A percentile compares a stretch with the other conserved stretches of the same genome.
These are phyloP conservation scores for Saturnispora hagleri DNA, from an alignment of 805 yeast species.

Conservation along the genomic window DNA sequence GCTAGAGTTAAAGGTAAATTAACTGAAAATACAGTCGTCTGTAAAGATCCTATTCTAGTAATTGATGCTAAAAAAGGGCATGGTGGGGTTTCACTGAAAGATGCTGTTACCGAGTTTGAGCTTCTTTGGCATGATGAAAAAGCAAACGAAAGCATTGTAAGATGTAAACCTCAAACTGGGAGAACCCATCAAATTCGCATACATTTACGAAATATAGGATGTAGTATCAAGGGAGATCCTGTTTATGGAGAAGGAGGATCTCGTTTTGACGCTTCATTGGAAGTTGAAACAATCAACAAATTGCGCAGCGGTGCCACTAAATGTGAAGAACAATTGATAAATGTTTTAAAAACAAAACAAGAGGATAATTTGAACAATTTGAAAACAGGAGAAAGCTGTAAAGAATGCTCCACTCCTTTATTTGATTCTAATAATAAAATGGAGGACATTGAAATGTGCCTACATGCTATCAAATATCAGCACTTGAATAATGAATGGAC, in stretches of 20 bases:
- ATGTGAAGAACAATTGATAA: conserved; percentile 1
- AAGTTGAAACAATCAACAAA: not conserved
- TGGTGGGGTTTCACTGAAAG: conserved; percentile 19
- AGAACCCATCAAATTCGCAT: conserved; percentile 50
- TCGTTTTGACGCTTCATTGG: conserved; percentile 8
- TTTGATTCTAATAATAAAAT: conserved; percentile 25
- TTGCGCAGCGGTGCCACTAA: not conserved
- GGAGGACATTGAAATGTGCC: conserved; percentile 31
- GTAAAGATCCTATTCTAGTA: conserved; percentile 31
- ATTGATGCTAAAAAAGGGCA: conserved; percentile 25
- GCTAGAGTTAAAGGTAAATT: conserved; percentile 38
- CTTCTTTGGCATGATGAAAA: conserved; percentile 24
- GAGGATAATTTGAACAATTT: conserved; percentile 5
- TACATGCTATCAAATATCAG: conserved; percentile 39
- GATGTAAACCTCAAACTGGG: conserved; percentile 44
- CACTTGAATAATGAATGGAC: conserved; percentile 23
- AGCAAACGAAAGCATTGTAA: conserved; percentile 33
- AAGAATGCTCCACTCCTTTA: conserved; percentile 27
- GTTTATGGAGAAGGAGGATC: conserved; percentile 16
- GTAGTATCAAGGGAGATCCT: conserved; percentile 30
- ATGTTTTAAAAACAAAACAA: not conserved
- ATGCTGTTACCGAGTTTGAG: conserved; percentile 18
- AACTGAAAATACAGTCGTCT: conserved; percentile 23
- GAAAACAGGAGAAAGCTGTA: conserved; percentile 21
- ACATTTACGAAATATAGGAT: conserved; percentile 39